Conservation (phyloP, 805 yeast species). For the Pichia pseudocactophila region DNA sequence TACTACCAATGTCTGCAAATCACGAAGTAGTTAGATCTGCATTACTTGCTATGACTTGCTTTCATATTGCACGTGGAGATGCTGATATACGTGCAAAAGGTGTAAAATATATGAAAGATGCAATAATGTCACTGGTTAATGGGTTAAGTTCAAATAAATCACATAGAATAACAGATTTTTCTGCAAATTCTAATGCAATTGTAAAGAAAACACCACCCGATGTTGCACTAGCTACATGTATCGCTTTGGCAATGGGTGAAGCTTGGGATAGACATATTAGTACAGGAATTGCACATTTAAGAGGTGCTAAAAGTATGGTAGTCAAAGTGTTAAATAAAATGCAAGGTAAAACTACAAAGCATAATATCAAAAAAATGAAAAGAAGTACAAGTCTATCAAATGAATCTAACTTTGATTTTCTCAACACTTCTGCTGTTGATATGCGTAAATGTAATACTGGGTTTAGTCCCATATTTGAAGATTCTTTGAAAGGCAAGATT, state of each 20-base stretch:
- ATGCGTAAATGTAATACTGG: too few relatives aligned
- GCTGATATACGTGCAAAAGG: constrained; percentile 40
- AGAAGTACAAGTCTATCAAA: not conserved
- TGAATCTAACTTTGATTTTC: too few relatives aligned
- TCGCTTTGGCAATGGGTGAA: constrained; percentile 56
- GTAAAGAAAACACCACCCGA: constrained; percentile 37
- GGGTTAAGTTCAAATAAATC: constrained; percentile 31
- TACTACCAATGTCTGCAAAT: constrained; percentile 48
- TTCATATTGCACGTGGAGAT: constrained; percentile 45
- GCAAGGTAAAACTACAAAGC: constrained; percentile 9
- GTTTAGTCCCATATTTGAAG: too few relatives aligned
- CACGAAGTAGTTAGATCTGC: constrained; percentile 54
- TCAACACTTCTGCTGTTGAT: too few relatives aligned
- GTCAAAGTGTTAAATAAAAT: constrained; percentile 32
- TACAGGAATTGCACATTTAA: constrained; percentile 60
- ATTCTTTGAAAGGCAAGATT: not conserved
- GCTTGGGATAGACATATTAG: constrained; percentile 62
- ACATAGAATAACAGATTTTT: not conserved
- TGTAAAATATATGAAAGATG: constrained; percentile 47
- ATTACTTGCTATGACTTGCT: constrained; percentile 57
- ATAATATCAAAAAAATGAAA: constrained; percentile 8
- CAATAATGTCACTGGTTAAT: constrained; percentile 50
- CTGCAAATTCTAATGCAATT: not conserved
- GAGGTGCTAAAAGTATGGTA: constrained; percentile 58
- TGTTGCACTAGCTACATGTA: constrained; percentile 56